A percentile compares a stretch with the other conserved stretches of the same genome.
Evolutionary conservation across 225 moss, liverwort and hornwort genomes (phyloP).

Genomic region (Pleurozium schreberi): DNA sequence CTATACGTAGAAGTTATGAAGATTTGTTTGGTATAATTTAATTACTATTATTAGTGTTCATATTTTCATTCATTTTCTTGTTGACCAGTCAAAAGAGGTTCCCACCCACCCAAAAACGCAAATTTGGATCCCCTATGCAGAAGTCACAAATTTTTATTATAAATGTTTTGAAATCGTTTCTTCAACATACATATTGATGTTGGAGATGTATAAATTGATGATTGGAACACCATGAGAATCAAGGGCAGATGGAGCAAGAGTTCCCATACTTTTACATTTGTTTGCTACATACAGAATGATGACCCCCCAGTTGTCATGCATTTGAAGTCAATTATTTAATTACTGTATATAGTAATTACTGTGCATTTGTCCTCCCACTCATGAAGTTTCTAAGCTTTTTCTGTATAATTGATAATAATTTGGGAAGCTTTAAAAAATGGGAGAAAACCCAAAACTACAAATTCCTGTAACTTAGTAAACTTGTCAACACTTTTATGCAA

Average conservation of each 20-base stretch:
- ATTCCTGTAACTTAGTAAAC: background rate
- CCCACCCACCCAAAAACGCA: fast-evolving
- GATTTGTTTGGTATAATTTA: too few species aligned
- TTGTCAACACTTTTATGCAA: too few species aligned
- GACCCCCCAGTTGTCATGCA: background rate
- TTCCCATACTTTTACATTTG: background rate
- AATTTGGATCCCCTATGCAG: background rate
- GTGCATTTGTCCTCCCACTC: too few species aligned
- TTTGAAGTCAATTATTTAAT: background rate
- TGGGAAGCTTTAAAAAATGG: background rate
- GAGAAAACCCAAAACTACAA: too few species aligned
- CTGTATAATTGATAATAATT: background rate
- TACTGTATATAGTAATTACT: background rate
- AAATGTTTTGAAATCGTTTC: background rate
- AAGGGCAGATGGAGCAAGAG: background rate
- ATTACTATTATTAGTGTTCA: too few species aligned
- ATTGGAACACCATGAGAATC: background rate
- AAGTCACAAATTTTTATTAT: too few species aligned
- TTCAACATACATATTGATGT: background rate
- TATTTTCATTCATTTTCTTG: too few species aligned
- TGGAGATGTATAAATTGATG: background rate
- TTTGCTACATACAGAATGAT: background rate
- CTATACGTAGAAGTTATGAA: too few species aligned
- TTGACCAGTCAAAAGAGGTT: background rate
- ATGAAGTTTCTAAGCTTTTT: background rate